A percentile compares a stretch with the other conserved stretches of the same genome.
Conservation (phyloP, 805 yeast species). For the Saccharomyces cerevisiae region DNA sequence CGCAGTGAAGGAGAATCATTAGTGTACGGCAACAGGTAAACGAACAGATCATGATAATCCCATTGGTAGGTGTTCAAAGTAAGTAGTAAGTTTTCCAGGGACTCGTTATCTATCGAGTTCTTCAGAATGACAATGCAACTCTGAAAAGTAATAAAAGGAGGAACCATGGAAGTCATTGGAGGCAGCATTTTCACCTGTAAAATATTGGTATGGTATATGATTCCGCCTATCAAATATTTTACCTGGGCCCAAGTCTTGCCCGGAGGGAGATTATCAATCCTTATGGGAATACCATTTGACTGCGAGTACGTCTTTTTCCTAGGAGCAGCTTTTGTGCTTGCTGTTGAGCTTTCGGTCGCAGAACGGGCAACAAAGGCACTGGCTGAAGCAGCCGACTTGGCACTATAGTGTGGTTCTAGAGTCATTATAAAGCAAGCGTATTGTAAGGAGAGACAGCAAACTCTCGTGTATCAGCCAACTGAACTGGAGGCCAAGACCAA, state of each 20-base stretch:
- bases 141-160: slow-evolving; percentile 28
- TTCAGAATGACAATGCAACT: slow-evolving; percentile 25
- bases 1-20: background rate
- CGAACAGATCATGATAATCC: slow-evolving; percentile 26
- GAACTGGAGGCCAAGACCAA: background rate
- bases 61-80: slow-evolving; percentile 27
- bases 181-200: slow-evolving; percentile 27
- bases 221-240: slow-evolving; percentile 28
- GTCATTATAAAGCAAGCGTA: background rate
- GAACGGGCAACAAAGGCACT: background rate
- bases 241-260: slow-evolving; percentile 30
- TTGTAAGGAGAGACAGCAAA: background rate
- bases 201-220: slow-evolving; percentile 25
- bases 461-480: background rate
- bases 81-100: slow-evolving; percentile 20
- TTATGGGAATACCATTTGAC: slow-evolving; percentile 6
- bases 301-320: background rate
- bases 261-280: slow-evolving; percentile 30
- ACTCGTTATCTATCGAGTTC: slow-evolving; percentile 10
- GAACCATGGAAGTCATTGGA: slow-evolving; percentile 25
- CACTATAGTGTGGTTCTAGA: background rate
- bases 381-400: background rate
- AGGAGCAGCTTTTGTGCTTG: background rate
- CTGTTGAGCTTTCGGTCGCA: background rate
- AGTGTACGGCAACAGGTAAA: slow-evolving; percentile 18